A percentile compares a stretch with the other conserved stretches of the same genome.
phyloP scores from a whole-genome alignment of 768 basidiomycete genomes.

The Termitomyces sp. region DNA sequence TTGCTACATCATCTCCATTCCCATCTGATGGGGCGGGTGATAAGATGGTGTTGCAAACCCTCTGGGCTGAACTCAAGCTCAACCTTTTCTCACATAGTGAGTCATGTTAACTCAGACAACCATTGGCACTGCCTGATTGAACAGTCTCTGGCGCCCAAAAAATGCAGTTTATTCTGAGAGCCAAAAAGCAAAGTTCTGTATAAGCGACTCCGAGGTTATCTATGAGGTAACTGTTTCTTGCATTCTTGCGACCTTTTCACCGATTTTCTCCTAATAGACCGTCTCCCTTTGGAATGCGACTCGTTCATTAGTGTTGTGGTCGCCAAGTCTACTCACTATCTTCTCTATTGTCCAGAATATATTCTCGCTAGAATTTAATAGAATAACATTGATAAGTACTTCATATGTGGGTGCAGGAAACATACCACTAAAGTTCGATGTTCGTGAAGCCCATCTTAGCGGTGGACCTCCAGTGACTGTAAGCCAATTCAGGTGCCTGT shows the following conservation, averaged over 20 bases:
- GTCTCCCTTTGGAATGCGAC: neutral
- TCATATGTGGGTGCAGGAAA: neutral
- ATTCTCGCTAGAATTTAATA: neutral
- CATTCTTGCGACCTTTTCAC: neutral
- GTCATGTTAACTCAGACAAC: too few species aligned
- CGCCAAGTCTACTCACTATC: neutral
- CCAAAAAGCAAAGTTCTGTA: neutral
- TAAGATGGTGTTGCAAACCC: neutral
- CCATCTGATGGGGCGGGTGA: neutral
- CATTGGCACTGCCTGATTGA: neutral
- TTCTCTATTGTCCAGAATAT: neutral
- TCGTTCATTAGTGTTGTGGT: neutral
- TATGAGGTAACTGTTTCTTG: neutral
- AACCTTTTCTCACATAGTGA: too few species aligned
- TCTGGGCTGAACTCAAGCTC: neutral
- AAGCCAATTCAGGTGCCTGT: neutral
- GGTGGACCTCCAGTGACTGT: neutral
- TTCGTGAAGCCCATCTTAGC: neutral
- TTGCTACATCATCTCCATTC: neutral
- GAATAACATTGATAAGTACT: neutral
- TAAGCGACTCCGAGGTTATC: neutral
- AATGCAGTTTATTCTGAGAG: neutral
- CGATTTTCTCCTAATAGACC: neutral
- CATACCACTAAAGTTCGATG: too few species aligned
- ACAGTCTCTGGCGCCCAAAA: neutral